A percentile compares a stretch with the other conserved stretches of the same genome.
Evolutionary conservation across 495 filamentous ascomycete genomes (phyloP).

Genomic region (Penicillium canescens): DNA sequence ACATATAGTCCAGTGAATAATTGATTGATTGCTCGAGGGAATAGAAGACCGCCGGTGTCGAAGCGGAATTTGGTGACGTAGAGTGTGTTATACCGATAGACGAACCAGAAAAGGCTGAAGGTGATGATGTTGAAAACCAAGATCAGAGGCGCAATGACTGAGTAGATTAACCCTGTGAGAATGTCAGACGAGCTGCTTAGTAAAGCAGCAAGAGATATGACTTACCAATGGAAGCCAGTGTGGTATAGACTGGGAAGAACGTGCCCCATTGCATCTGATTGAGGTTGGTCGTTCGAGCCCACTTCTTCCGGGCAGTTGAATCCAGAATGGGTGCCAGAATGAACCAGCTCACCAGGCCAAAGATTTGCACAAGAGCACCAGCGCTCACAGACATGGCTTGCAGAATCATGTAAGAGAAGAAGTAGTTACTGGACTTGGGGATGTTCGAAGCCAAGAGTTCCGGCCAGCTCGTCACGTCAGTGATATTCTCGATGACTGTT

Average conservation of each 20-base stretch:
- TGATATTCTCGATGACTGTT: slow-evolving; percentile 62
- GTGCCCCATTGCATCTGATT: slow-evolving; percentile 85
- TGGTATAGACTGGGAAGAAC: slow-evolving; percentile 95
- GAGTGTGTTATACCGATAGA: slow-evolving; percentile 93
- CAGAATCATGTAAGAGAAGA: slow-evolving; percentile 97
- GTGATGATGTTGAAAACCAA: slow-evolving; percentile 92
- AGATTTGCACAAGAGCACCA: slow-evolving; percentile 84
- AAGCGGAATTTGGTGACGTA: slow-evolving; percentile 90
- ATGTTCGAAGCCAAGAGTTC: slow-evolving; percentile 77
- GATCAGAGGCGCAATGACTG: slow-evolving; percentile 85
- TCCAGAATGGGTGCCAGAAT: slow-evolving; percentile 76
- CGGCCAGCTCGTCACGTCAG: slow-evolving; percentile 61
- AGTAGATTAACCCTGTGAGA: slow-evolving; percentile 74
- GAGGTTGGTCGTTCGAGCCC: slow-evolving; percentile 77
- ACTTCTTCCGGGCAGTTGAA: slow-evolving; percentile 86
- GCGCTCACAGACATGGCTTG: slow-evolving; percentile 90
- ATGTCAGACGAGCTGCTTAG: slow-evolving; percentile 5
- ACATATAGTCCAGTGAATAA: slow-evolving; percentile 93
- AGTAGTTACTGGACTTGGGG: slow-evolving; percentile 90
- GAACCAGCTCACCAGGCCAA: slow-evolving; percentile 75
- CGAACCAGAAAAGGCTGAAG: slow-evolving; percentile 92
- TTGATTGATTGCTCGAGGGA: slow-evolving; percentile 92
- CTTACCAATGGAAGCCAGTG: slow-evolving; percentile 85
- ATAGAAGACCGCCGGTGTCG: slow-evolving; percentile 92
- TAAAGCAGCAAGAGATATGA: neutral